Evolutionary conservation across 441 rosid genomes (phyloP).

Genomic region (Geranium incanum): DNA sequence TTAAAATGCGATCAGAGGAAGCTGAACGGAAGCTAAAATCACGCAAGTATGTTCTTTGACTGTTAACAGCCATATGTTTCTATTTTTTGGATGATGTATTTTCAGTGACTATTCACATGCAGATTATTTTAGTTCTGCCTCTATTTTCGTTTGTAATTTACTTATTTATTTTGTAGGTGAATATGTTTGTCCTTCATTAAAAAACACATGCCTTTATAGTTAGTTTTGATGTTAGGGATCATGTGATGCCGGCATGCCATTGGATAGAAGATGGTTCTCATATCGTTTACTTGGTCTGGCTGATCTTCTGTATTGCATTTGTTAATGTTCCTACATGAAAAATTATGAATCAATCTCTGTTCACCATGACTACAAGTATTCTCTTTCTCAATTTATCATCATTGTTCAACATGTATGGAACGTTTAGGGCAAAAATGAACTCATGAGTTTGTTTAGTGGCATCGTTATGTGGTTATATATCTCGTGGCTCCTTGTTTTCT

Average conservation of each 20-base stretch:
- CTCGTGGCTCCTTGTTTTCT: not conserved
- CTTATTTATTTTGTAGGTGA: not conserved
- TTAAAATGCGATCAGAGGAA: conserved; percentile 93
- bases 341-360: not conserved
- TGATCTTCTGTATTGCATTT: not conserved
- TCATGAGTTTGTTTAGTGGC: not conserved
- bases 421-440: not conserved
- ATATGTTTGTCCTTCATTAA: not conserved
- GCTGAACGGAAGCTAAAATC: conserved; percentile 79
- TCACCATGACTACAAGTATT: not conserved
- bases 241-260: no score
- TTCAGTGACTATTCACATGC: not conserved
- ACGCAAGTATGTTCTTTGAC: conserved; percentile 60
- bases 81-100: not conserved
- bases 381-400: not conserved
- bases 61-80: conserved; percentile 1
- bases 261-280: no score
- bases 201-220: not conserved
- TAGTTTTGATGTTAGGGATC: no score
- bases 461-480: not conserved
- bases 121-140: not conserved
- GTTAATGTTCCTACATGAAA: not conserved
- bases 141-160: no score
- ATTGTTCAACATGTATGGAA: not conserved
- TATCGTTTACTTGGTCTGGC: no score